A percentile compares a stretch with the other conserved stretches of the same genome.
Conservation (phyloP, 2,329 filamentous ascomycete species). For the Cercospora nicotianae region DNA sequence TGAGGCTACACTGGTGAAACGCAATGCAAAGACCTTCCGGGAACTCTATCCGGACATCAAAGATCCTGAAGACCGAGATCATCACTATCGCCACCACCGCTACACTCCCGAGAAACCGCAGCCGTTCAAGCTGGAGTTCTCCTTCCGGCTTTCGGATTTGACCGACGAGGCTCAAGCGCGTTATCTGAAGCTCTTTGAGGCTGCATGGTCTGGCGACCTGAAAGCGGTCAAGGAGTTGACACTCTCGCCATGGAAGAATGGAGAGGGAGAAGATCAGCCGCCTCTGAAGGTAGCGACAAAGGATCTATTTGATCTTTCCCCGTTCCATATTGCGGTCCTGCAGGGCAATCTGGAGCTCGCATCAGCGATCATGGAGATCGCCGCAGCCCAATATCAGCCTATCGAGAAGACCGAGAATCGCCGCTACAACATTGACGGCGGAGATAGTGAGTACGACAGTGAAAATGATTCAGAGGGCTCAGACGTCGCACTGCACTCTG, state of each 20-base stretch:
- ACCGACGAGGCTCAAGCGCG: constrained; percentile 57
- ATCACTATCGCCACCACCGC: constrained; percentile 7
- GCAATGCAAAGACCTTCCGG: constrained; percentile 65
- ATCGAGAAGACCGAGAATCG: constrained; percentile 19
- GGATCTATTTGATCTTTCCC: constrained; percentile 55
- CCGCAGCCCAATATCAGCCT: constrained; percentile 65
- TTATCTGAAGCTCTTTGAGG: constrained; percentile 70
- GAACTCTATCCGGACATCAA: constrained; percentile 61
- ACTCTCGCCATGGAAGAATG: constrained; percentile 55
- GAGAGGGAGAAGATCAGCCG: constrained; percentile 52
- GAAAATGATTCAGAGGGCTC: constrained; percentile 31
- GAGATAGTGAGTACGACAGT: constrained; percentile 36
- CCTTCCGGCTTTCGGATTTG: constrained; percentile 51
- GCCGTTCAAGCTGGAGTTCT: constrained; percentile 53
- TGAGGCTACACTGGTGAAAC: constrained; percentile 55
- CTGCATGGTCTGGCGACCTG: constrained; percentile 69
- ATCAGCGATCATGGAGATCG: constrained; percentile 67
- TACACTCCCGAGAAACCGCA: constrained; percentile 24
- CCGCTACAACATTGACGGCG: constrained; percentile 36
- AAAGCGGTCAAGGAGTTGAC: constrained; percentile 65
- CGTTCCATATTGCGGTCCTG: constrained; percentile 68
- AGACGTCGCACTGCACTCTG: constrained; percentile 40
- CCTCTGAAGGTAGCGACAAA: constrained; percentile 64
- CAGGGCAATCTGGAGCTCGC: constrained; percentile 66
- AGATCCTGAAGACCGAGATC: constrained; percentile 17